Base-by-base conservation (phyloP, 768 basidiomycete genomes). In the Pisolithus orientalis region DNA sequence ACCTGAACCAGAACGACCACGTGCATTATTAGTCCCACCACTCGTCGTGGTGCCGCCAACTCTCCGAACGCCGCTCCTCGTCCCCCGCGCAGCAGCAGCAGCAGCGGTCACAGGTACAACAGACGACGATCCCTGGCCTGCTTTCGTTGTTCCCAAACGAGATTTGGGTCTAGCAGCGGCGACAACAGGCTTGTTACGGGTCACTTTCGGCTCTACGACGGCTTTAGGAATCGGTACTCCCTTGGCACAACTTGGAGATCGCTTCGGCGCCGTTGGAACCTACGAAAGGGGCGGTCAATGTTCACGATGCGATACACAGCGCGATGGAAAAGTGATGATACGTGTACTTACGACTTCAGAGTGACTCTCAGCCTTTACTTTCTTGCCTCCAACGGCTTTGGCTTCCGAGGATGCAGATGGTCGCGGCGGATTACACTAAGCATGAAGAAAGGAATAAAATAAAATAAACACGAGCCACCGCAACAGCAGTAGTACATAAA, bases 351-450 rank as follows among this genome's bases (percentile, higher is more conserved):
- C 53, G 7, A 16, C 14, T 27, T 51, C 46, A 43, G 37, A 16
- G 21, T 21, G 21, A 21, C 21, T 21, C 16, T 44, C 42, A 28
- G 50, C 37, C 34, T 39, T 57, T 11, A 16, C 38, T 39, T 51
- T 57, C 39, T 46, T 45, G 29, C 44, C 47, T 43, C 50, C 48
- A 6, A 27, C n/a, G 13, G 32, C 27, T 40, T 48, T 54, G 17
- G 46, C 45, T 31, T 43, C 47, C 21, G 21, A 21, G 21, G 21
- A 21, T 21, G 21, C 21, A 21, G 21, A 21, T 21, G 21, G 21
- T 21, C 1, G 21, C 21, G 2, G 21, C 21, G 21, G 21, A 21
- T 21, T 21, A 2, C 21, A 2, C 21, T 21, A 21, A 21, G 21
- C 21, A 21, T 21, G 21, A 21, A 21, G 21, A 21, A n/a, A n/a